phyloP scores from a whole-genome alignment of 75 land plant species.

The Picea sitchensis region DNA sequence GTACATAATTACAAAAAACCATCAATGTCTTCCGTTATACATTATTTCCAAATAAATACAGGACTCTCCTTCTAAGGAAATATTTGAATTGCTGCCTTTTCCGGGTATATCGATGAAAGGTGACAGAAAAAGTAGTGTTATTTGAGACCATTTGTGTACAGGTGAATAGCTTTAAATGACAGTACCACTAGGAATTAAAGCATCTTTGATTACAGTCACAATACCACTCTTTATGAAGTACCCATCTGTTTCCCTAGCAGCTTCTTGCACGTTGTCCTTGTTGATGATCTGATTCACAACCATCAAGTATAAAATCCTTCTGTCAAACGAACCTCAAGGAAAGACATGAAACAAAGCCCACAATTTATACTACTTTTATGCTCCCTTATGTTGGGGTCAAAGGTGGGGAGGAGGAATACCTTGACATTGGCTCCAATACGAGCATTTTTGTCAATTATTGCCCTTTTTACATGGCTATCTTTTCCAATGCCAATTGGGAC shows the following conservation, averaged over 20 bases:
- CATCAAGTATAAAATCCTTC: background rate
- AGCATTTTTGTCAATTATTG: slow-evolving; percentile 99
- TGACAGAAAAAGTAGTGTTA: too few relatives aligned
- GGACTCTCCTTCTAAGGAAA: too few relatives aligned
- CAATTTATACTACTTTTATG: background rate
- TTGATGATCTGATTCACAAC: slow-evolving; percentile 72
- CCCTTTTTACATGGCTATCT: slow-evolving; percentile 85
- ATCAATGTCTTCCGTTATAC: too few relatives aligned
- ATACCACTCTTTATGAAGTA: slow-evolving; percentile 99
- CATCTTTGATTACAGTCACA: slow-evolving; percentile 98
- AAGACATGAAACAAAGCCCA: background rate
- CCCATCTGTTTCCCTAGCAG: slow-evolving; percentile 98
- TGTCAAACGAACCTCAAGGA: background rate
- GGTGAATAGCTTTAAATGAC: slow-evolving; percentile 36
- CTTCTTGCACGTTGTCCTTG: slow-evolving; percentile 93
- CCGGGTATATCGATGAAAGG: too few relatives aligned
- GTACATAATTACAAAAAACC: too few relatives aligned
- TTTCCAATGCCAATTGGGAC: slow-evolving; percentile 96
- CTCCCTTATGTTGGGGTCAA: background rate
- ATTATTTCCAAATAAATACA: too few relatives aligned
- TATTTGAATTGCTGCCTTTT: too few relatives aligned
- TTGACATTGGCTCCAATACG: slow-evolving; percentile 95
- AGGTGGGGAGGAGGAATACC: slow-evolving; percentile 30
- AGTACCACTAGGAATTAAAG: slow-evolving; percentile 84
- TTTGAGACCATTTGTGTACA: too few relatives aligned